These are phyloP conservation scores for Leishmania guyanensis DNA, from an alignment of 208 protist genomes.

Conservation along the genomic window DNA sequence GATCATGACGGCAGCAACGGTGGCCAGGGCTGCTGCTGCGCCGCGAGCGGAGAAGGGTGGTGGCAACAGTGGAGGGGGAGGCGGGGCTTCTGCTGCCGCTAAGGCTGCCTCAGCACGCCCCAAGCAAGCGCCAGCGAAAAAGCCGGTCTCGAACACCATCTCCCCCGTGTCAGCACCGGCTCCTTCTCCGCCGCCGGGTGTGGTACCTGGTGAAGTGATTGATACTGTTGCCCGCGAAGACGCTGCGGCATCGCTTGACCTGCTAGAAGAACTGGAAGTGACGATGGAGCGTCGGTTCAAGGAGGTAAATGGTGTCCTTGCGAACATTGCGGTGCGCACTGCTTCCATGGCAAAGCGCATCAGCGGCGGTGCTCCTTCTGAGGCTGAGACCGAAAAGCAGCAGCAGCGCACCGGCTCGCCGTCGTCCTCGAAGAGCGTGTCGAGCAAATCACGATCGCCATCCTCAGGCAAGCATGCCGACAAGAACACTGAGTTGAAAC, in stretches of 20 bases:
- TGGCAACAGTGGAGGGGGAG: not conserved
- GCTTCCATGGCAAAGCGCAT: constrained; percentile 7
- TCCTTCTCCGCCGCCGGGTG: constrained; percentile 9
- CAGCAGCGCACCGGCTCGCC: constrained; percentile 1
- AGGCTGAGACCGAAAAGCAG: not conserved
- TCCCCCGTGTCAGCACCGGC: not conserved
- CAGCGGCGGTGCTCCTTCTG: not conserved
- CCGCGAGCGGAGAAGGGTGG: constrained; percentile 1
- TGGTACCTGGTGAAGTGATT: constrained; percentile 27
- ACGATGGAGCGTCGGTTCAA: constrained; percentile 70
- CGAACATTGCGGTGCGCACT: constrained; percentile 43
- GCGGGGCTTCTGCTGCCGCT: not conserved
- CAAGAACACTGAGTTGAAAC: not conserved
- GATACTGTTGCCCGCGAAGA: constrained; percentile 81
- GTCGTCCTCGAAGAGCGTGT: not conserved
- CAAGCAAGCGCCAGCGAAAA: constrained; percentile 7
- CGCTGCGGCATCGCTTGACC: constrained; percentile 61
- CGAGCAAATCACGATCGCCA: not conserved
- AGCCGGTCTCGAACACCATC: constrained; percentile 1
- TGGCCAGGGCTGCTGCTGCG: not conserved
- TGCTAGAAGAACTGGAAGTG: constrained; percentile 65
- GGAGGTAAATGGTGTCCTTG: constrained; percentile 53
- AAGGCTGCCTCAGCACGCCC: not conserved
- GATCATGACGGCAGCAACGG: constrained; percentile 8
- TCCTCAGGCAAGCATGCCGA: constrained; percentile 6